Conservation (phyloP, 768 basidiomycete species). For the Termitomyces sp. region DNA sequence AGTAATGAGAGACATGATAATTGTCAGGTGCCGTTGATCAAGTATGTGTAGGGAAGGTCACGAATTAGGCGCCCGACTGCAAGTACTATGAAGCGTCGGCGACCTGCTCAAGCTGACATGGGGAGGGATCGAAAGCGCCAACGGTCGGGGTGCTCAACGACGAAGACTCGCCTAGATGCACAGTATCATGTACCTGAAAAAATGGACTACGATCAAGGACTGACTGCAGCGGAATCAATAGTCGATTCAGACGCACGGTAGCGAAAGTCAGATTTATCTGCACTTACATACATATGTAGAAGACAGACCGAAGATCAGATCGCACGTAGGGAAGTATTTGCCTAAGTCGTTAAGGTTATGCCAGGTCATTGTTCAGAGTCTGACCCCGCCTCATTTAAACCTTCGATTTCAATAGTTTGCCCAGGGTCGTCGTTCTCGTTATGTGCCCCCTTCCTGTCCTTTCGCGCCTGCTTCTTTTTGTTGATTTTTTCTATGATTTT, state of each 20-base stretch:
- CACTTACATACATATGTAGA: neutral
- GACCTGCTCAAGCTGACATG: neutral
- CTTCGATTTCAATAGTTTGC: conserved; percentile 57
- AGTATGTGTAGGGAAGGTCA: neutral
- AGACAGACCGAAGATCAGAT: conserved; percentile 2
- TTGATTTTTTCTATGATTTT: conserved; percentile 88
- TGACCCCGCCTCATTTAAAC: conserved; percentile 27
- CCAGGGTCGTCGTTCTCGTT: conserved; percentile 31
- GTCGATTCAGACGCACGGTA: no score
- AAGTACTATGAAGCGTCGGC: neutral
- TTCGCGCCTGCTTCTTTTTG: conserved; percentile 61
- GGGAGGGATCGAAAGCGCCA: neutral
- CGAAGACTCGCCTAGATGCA: neutral
- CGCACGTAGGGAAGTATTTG: neutral
- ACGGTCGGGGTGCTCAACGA: neutral
- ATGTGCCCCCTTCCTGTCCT: conserved; percentile 46
- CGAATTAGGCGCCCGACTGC: neutral
- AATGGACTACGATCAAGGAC: neutral
- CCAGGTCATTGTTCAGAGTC: conserved; percentile 31
- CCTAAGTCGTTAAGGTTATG: neutral
- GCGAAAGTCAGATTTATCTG: conserved; percentile 1
- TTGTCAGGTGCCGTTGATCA: neutral
- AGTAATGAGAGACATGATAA: neutral
- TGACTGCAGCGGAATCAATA: no score
- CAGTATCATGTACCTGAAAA: neutral